Percentiles rank a stretch among this genome's conserved stretches.
These are phyloP conservation scores for Euphorbia corollata DNA, from an alignment of 441 rosid genomes.

Conservation along the genomic window DNA sequence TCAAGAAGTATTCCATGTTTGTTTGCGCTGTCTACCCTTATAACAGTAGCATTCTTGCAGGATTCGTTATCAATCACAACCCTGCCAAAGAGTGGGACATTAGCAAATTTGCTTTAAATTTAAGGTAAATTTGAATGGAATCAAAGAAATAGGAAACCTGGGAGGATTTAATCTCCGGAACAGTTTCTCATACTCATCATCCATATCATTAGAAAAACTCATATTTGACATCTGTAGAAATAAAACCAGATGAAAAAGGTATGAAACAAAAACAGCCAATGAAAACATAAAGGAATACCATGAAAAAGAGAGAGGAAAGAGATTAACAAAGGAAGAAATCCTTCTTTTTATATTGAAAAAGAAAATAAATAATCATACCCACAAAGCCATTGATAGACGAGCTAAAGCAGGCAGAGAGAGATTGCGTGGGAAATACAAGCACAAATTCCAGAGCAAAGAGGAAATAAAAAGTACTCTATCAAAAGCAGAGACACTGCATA, in stretches of 20 bases:
- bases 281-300: constrained; percentile 20
- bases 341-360: neutral
- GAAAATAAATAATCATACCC: neutral
- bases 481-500: constrained; percentile 13
- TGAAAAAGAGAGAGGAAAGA: neutral
- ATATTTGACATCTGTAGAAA: constrained; percentile 40
- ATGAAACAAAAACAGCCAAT: constrained; percentile 23
- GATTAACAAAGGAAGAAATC: neutral
- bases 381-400: neutral
- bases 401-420: constrained; percentile 10
- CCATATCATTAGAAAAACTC: constrained; percentile 60
- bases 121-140: neutral
- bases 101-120: neutral
- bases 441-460: constrained; percentile 17
- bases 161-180: constrained; percentile 83
- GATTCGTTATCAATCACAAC: constrained; percentile 79
- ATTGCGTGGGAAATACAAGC: constrained; percentile 18
- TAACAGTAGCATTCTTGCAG: constrained; percentile 76
- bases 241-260: constrained; percentile 9
- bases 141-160: constrained; percentile 32
- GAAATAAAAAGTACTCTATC: constrained; percentile 8
- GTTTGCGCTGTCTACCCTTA: constrained; percentile 88
- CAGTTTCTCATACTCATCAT: constrained; percentile 73
- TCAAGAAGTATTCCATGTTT: constrained; percentile 85
- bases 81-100: constrained; percentile 28